These are phyloP conservation scores for Lachnellula cervina DNA, from an alignment of 2,329 filamentous ascomycete species.

Conservation along the genomic window DNA sequence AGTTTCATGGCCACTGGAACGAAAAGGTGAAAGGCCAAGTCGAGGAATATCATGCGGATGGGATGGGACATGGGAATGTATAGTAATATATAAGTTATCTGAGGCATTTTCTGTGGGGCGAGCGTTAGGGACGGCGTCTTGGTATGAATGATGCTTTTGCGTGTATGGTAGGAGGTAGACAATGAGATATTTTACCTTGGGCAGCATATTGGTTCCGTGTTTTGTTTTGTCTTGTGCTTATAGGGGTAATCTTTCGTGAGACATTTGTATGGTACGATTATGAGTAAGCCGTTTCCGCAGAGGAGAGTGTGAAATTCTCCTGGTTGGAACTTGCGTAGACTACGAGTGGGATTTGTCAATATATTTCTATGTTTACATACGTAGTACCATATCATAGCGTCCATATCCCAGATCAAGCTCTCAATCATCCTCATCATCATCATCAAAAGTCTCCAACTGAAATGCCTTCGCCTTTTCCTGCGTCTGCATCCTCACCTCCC, in stretches of 20 bases:
- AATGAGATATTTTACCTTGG: background rate
- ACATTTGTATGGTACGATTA: too few species aligned
- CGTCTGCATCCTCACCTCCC: conserved; percentile 29
- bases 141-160: background rate
- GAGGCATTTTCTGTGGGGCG: background rate
- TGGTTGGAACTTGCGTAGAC: too few species aligned
- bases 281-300: too few species aligned
- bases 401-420: background rate
- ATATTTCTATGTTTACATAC: too few species aligned
- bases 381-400: too few species aligned
- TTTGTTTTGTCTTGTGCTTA: too few species aligned
- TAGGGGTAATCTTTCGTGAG: too few species aligned
- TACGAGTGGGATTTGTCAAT: too few species aligned
- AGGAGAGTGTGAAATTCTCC: too few species aligned
- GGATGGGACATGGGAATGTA: background rate
- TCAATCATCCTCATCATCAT: conserved; percentile 31
- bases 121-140: background rate
- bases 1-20: background rate
- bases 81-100: background rate
- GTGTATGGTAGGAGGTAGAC: background rate
- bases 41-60: background rate
- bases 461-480: conserved; percentile 34
- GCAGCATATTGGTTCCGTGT: background rate
- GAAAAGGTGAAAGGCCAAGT: background rate
- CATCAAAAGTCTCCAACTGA: conserved; percentile 38